Evolutionary conservation across 805 yeast genomes (phyloP), one percentile per base, ranked within the genome.

Genomic region (Candida orba): DNA sequence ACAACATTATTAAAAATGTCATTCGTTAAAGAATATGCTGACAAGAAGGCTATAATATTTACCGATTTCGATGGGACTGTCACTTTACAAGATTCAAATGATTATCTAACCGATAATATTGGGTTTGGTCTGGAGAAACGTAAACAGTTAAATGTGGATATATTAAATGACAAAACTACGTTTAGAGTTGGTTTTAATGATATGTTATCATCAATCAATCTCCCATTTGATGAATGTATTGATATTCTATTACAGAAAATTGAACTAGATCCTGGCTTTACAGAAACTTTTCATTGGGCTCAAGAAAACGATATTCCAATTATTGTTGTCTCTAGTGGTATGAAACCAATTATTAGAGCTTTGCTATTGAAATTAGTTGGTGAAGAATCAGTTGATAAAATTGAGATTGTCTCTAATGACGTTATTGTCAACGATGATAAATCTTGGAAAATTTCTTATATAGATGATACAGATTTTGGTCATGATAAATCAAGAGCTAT

Each of bases 61-160:
- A 85, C 97, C 36, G 99, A 93, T 64, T 93, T 95, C 79, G 99
- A 93, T 62, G 99, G 99, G 25, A 93, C 99, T 2, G 93, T 93
- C 51, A 93, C 99, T 12, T 68, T 85, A 47, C 95, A 91, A 63
- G 99, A 93, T 63, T 85, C 96, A 47, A 93, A 93, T 63, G 98
- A 93, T 64, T 84, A 72, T 62, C 68, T 93, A 50, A 90, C 97
- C 8, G 98, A 93, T 62, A 78, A 77, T 54, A 69, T 84, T 20
- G 99, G 99, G 4, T 84, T 88, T 63, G 98, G 98, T 4, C 66
- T 68, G 39, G 78, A 71, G 24, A 72, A 73, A 50, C 76, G 99
- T 53, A 65, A 71, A 44, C 78, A 67, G 27, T 69, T 91, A 47
- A 87, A 86, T 64, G 80, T 81, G 46, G 75, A 76, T 49, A 84